Conservation (phyloP, 75 land plant genomes). For the Sequoia sempervirens region DNA sequence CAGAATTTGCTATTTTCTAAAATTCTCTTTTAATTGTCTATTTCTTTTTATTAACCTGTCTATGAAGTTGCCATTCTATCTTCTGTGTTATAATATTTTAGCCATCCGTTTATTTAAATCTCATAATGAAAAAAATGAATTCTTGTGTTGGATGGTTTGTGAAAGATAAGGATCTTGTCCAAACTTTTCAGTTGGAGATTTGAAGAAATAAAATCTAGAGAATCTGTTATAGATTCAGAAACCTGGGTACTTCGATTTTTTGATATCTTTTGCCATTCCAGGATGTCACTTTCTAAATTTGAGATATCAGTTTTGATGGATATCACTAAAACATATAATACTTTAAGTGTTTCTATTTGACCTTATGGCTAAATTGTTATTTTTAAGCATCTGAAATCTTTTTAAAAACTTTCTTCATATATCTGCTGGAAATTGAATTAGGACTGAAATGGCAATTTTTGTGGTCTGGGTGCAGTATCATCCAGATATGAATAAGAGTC, state of each 20-base stretch:
- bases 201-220: not conserved
- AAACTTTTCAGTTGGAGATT: not conserved
- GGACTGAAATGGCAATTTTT: not conserved
- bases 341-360: not conserved
- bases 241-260: not conserved
- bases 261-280: not conserved
- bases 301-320: not conserved
- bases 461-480: conserved; percentile 52
- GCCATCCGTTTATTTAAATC: not conserved
- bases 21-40: not conserved
- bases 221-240: not conserved
- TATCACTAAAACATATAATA: not conserved
- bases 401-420: not conserved
- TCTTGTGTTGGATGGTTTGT: not conserved
- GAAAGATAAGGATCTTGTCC: not conserved
- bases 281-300: not conserved
- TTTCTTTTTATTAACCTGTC: not conserved
- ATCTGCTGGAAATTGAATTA: not conserved
- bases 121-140: not conserved
- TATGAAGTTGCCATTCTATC: not conserved
- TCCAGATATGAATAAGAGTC: conserved; percentile 69
- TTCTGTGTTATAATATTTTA: not conserved
- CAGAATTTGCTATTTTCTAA: not conserved
- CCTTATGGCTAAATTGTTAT: not conserved
- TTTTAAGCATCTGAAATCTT: not conserved